Evolutionary conservation across 257 asterid species (phyloP).

Genomic region (Nicotiana tomentosiformis): DNA sequence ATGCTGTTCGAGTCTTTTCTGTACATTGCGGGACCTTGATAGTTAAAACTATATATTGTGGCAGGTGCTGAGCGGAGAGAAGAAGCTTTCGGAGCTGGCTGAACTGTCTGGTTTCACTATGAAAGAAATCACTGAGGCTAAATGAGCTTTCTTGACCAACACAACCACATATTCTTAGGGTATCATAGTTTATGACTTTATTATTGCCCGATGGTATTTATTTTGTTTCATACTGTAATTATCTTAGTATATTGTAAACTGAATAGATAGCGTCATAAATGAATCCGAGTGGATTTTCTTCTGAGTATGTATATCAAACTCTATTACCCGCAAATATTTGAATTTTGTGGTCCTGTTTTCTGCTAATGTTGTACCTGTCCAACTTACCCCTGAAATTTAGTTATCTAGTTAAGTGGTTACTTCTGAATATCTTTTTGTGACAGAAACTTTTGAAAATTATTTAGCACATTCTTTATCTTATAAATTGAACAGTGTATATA

Average conservation of each 20-base stretch:
- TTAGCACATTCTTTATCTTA: not conserved
- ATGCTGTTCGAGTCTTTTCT: not conserved
- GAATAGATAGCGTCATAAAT: not conserved
- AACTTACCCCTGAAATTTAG: not conserved
- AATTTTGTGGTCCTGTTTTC: not conserved
- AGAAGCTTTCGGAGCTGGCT: constrained; percentile 70
- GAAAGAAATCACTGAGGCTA: constrained; percentile 47
- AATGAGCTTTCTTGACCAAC: constrained; percentile 13
- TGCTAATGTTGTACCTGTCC: not conserved
- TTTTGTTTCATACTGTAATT: not conserved
- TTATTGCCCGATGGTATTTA: not conserved
- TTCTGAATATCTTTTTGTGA: too few relatives aligned
- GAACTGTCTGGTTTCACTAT: constrained; percentile 54
- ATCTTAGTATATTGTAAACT: not conserved
- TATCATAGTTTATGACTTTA: not conserved
- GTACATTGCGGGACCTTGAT: not conserved
- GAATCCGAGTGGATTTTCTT: not conserved
- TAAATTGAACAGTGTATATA: not conserved
- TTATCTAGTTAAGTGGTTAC: too few relatives aligned
- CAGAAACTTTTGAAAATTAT: not conserved
- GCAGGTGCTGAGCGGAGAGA: constrained; percentile 73
- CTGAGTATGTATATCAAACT: not conserved
- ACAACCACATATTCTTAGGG: not conserved
- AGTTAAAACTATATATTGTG: not conserved
- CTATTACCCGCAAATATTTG: not conserved